Conservation (phyloP, 169 alveolate genomes). For the Pseudocohnilembus persalinus region DNA sequence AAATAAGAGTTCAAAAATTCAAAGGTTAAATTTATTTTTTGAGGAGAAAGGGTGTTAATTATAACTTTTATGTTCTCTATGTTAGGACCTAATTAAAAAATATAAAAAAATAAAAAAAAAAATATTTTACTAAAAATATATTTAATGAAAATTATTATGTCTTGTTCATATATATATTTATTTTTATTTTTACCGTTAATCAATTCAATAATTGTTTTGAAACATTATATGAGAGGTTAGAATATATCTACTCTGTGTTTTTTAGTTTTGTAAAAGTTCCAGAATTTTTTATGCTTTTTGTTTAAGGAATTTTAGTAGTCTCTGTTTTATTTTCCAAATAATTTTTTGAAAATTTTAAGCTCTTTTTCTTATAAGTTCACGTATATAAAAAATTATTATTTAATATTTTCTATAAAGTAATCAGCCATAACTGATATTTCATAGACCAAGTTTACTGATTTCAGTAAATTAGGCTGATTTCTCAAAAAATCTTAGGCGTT, state of each 20-base stretch:
- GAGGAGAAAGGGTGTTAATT: neutral
- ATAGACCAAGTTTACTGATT: neutral
- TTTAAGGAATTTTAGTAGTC: neutral
- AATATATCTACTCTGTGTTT: neutral
- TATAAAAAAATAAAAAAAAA: too few species aligned
- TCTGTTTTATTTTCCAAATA: neutral
- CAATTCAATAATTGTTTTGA: neutral
- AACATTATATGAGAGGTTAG: neutral
- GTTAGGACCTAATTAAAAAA: too few species aligned
- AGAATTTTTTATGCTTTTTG: too few species aligned
- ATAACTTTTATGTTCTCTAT: neutral
- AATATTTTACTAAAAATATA: too few species aligned
- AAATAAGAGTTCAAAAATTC: neutral
- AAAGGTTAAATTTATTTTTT: too few species aligned
- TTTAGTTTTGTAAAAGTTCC: neutral
- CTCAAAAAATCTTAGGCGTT: neutral
- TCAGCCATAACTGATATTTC: neutral
- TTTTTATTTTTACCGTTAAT: too few species aligned
- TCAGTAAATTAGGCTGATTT: neutral
- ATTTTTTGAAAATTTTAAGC: too few species aligned
- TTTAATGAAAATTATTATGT: too few species aligned
- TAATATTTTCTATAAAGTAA: neutral
- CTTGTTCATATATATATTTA: too few species aligned
- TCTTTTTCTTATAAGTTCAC: neutral
- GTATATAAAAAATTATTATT: too few species aligned